Conservation (phyloP, 768 basidiomycete genomes). For the Suillus variegatus region DNA sequence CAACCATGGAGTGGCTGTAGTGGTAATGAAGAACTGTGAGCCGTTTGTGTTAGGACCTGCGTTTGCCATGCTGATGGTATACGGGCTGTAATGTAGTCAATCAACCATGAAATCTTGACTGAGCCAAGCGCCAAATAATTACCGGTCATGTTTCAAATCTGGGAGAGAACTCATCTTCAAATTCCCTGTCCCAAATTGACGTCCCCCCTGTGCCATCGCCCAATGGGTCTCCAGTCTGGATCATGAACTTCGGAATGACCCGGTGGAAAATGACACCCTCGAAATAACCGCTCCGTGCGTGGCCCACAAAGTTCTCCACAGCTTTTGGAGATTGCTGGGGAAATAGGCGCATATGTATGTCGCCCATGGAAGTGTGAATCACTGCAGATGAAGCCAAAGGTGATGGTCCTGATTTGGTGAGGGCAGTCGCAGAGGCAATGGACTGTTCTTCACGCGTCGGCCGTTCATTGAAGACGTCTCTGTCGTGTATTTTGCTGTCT, state of each 20-base stretch:
- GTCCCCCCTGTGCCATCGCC: constrained; percentile 92
- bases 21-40: constrained; percentile 98
- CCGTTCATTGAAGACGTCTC: constrained; percentile 97
- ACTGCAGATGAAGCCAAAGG: constrained; percentile 78
- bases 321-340: constrained; percentile 92
- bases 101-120: background rate
- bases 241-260: constrained; percentile 98
- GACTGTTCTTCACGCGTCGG: constrained; percentile 96
- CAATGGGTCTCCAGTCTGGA: constrained; percentile 94
- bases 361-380: constrained; percentile 94
- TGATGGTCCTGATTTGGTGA: constrained; percentile 58
- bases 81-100: constrained; percentile 58
- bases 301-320: constrained; percentile 97
- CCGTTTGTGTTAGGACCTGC: constrained; percentile 90
- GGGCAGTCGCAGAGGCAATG: constrained; percentile 63
- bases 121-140: constrained; percentile 16
- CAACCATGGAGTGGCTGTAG: constrained; percentile 90
- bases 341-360: constrained; percentile 88
- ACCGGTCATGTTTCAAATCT: constrained; percentile 90
- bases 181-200: constrained; percentile 88
- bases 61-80: constrained; percentile 95
- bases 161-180: constrained; percentile 94
- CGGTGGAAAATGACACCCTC: constrained; percentile 96
- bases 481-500: constrained; percentile 83
- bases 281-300: constrained; percentile 85